Evolutionary conservation across 257 asterid genomes (phyloP), one percentile per base, ranked within the genome.

Genomic region (Craterostigma plantagineum): DNA sequence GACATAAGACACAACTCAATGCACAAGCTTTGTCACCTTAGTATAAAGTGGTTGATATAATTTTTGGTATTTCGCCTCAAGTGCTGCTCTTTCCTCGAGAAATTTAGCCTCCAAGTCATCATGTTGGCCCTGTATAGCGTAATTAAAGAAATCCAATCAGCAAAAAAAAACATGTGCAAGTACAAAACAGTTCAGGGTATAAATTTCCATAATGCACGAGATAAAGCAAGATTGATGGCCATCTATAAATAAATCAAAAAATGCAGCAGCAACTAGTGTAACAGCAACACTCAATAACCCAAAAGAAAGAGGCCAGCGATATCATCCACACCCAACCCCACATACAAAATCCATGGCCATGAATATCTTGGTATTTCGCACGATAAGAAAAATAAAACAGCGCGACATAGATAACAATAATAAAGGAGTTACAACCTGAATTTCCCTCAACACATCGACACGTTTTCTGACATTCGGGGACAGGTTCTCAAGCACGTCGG

Each of bases 21-120:
- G 10, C 12, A 18, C 8, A 51, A 33, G 12, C 3, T 38, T 11
- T 5, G 61, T 50, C 11, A 77, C 91, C 75, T 77, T 64, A 36
- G 62, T 40, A 50, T 73, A 70, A 13, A 77, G 63, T 38, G 77
- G 92, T 38, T 60, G 68, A 55, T 75, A 79, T 48, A 71, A 53
- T 61, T 69, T 75, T 38, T 78, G 82, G 52, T 75, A 78, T 57
- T 66, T 75, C 44, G 75, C 75, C 62, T 78, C 82, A 45, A 78
- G 76, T 5, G 66, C 65, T 23, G 82, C 77, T 52, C 68, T 71
- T 47, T 78, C 92, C 60, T 75, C 73, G 4, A 63, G 59, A 54
- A 64, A 69, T 10, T 71, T 67, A 14, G 77, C 79, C 63, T 75
- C 82, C 49, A 71, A 46, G 12, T 62, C 79, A 62, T 75, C 72